These are phyloP conservation scores for Bassia scoparia DNA, from an alignment of 148 eudicot species.

Conservation along the genomic window DNA sequence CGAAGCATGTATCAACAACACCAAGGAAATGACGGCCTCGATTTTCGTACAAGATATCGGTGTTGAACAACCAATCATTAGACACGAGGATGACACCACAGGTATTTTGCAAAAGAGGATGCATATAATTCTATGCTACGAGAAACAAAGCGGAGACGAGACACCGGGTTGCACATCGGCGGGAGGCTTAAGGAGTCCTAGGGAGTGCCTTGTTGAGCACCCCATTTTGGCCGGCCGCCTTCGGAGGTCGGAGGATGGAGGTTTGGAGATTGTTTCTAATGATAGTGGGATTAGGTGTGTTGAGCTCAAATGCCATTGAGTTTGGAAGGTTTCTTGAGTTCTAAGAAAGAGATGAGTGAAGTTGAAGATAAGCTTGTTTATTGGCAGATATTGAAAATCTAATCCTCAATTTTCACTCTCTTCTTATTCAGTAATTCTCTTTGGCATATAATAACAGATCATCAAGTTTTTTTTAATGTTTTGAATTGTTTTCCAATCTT, in stretches of 20 bases:
- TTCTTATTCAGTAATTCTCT: constrained; percentile 33
- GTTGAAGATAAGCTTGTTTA: constrained; percentile 37
- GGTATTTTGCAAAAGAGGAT: constrained; percentile 21
- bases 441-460: not conserved
- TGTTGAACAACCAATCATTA: not conserved
- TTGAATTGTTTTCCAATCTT: no score
- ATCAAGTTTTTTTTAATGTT: no score
- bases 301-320: constrained; percentile 28
- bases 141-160: constrained; percentile 22
- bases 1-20: not conserved
- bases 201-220: constrained; percentile 34
- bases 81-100: not conserved
- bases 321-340: constrained; percentile 36
- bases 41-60: not conserved
- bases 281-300: constrained; percentile 48
- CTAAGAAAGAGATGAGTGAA: constrained; percentile 24
- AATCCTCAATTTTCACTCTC: constrained; percentile 39
- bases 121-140: constrained; percentile 35
- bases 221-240: constrained; percentile 50
- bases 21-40: not conserved
- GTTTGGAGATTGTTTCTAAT: constrained; percentile 39
- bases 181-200: constrained; percentile 43
- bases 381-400: constrained; percentile 38
- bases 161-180: constrained; percentile 36
- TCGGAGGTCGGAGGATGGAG: constrained; percentile 13